Evolutionary conservation across 768 basidiomycete species (phyloP), one percentile per base, ranked within the genome.

Genomic region (Psilocybe sp.): DNA sequence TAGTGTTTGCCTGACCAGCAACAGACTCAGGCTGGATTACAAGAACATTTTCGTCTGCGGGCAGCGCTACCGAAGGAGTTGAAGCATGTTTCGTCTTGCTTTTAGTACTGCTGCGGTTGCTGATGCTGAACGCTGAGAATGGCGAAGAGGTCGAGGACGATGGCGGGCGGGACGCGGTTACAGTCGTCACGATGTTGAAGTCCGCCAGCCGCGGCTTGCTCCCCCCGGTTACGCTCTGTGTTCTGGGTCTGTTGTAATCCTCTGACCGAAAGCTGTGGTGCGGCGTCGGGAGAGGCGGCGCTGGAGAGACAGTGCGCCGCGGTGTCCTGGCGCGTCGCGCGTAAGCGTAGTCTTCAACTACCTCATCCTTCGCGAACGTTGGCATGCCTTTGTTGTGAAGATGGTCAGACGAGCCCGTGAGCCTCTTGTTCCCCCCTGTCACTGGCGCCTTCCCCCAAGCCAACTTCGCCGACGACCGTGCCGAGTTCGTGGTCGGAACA

Each of bases 381-480:
- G 18, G 9, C 23, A 37, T 46, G 34, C 49, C 47, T 20, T 40
- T 37, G 38, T 47, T 55, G 44, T 46, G 44, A 35, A 52, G 39
- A 35, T 51, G 47, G 9, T 45, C 42, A 10, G 40, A 15, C 13
- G 40, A 31, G 16, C 18, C 43, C 36, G 14, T 38, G 35, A 38
- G 32, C 35, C 32, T 44, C 11, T 55, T 58, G 14, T 51, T 45
- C 46, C 48, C 39, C 39, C 49, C 52, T 34, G 44, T 46, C 44
- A 51, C 51, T 16, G 54, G 49, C 37, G 52, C 39, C 46, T 49
- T 48, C 12, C 48, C 53, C 55, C 55, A 54, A 10, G 49, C 51
- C 15, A 43, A 47, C 12, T 53, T 51, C 28, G 40, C 45, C 8
- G 58, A 54, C 28, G 49, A 52, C 10, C 58, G 47, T 5, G 47